Percentiles rank a stretch among this genome's conserved stretches.
These are phyloP conservation scores for Penicillium fimorum DNA, from an alignment of 495 filamentous ascomycete species.

Conservation along the genomic window DNA sequence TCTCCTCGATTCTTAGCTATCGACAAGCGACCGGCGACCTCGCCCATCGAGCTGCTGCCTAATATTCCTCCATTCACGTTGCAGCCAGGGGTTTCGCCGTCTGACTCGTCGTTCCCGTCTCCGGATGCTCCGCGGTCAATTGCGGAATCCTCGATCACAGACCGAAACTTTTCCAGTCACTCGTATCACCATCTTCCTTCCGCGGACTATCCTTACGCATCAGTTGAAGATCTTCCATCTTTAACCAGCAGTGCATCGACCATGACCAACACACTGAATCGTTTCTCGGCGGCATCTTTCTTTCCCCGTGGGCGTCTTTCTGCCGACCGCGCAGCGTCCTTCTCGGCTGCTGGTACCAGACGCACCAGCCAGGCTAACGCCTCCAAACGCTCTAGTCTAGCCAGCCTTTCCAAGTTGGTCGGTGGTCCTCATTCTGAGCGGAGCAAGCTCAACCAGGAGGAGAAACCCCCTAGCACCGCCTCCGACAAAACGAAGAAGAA, in stretches of 20 bases:
- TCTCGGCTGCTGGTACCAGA: constrained; percentile 63
- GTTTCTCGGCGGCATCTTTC: constrained; percentile 45
- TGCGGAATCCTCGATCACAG: constrained; percentile 48
- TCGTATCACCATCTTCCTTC: constrained; percentile 61
- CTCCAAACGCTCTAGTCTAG: constrained; percentile 75
- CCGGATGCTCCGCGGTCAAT: constrained; percentile 56
- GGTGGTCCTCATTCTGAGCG: constrained; percentile 73
- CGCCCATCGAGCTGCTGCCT: constrained; percentile 53
- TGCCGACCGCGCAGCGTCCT: constrained; percentile 65
- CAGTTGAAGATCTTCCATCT: constrained; percentile 84
- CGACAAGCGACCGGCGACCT: constrained; percentile 48
- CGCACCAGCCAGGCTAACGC: constrained; percentile 47
- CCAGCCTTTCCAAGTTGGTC: constrained; percentile 79
- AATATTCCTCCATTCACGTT: constrained; percentile 49
- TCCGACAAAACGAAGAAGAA: constrained; percentile 67
- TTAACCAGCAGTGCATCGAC: constrained; percentile 84
- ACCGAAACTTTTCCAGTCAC: constrained; percentile 42
- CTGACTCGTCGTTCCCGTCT: constrained; percentile 49
- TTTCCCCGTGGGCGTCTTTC: constrained; percentile 45
- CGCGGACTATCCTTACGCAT: constrained; percentile 61
- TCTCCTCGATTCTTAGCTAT: constrained; percentile 45
- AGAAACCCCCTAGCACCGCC: constrained; percentile 53
- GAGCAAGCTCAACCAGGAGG: constrained; percentile 78
- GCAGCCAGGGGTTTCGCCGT: constrained; percentile 38
- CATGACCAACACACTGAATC: constrained; percentile 61